These are phyloP conservation scores for Ustilago shanxiensis DNA, from an alignment of 1,284 basidiomycete genomes.

Conservation along the genomic window DNA sequence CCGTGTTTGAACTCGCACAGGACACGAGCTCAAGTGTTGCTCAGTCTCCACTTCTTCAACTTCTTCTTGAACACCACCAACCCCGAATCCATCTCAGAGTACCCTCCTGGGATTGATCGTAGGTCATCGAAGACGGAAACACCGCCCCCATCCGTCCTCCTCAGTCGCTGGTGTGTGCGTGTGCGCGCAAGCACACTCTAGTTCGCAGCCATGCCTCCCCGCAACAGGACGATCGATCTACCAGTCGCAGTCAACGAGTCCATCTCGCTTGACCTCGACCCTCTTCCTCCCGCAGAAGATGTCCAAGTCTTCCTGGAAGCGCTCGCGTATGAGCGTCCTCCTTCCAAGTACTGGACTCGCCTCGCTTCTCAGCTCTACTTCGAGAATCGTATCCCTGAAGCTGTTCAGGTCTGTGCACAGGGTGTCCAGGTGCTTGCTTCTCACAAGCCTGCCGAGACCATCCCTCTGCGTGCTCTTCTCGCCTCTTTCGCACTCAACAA, in stretches of 20 bases:
- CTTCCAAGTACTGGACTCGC: conserved; percentile 60
- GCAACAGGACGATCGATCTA: conserved; percentile 56
- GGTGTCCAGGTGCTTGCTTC: conserved; percentile 54
- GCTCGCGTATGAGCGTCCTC: conserved; percentile 58
- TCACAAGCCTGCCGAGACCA: conserved; percentile 52
- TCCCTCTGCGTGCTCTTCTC: conserved; percentile 55
- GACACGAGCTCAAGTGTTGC: neutral
- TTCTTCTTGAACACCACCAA: neutral
- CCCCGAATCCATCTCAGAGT: neutral
- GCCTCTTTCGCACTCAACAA: conserved; percentile 55
- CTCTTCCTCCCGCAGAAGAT: conserved; percentile 60
- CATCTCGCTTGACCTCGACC: conserved; percentile 61
- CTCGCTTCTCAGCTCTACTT: conserved; percentile 59
- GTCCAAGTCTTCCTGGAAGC: conserved; percentile 62
- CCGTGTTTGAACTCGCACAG: conserved; percentile 1
- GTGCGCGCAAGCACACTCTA: no score
- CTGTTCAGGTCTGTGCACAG: conserved; percentile 47
- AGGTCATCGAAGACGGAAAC: neutral
- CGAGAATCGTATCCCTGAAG: conserved; percentile 53
- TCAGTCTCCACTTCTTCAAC: neutral
- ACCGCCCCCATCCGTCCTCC: neutral
- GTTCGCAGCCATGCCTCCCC: conserved; percentile 37
- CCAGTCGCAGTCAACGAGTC: conserved; percentile 62
- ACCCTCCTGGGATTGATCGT: neutral
- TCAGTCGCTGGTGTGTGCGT: neutral